These are phyloP conservation scores for Verticillium dahliae DNA, from an alignment of 2,329 filamentous ascomycete species.

Conservation along the genomic window DNA sequence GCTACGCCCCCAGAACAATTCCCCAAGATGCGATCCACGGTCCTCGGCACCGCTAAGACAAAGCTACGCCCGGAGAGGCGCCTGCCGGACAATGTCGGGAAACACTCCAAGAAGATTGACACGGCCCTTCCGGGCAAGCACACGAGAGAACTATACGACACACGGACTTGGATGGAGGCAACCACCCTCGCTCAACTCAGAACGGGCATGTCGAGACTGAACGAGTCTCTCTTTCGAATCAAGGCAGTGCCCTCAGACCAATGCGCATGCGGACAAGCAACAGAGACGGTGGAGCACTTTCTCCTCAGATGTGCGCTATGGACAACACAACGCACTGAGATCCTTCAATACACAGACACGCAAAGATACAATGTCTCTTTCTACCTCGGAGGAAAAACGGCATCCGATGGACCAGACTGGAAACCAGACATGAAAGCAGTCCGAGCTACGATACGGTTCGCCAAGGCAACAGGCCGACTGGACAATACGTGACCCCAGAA, in stretches of 20 bases:
- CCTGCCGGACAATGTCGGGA: conserved; percentile 11
- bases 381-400: neutral
- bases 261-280: conserved; percentile 8
- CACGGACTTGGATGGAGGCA: conserved; percentile 10
- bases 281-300: conserved; percentile 20
- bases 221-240: conserved; percentile 7
- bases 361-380: neutral
- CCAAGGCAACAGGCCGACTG: conserved; percentile 18
- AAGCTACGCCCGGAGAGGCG: too few species aligned
- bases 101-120: conserved; percentile 11
- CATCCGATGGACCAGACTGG: conserved; percentile 16
- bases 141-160: conserved; percentile 12
- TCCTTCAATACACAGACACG: neutral
- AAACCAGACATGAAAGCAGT: conserved; percentile 20
- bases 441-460: conserved; percentile 20
- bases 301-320: conserved; percentile 19
- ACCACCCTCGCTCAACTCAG: conserved; percentile 12
- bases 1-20: too few species aligned
- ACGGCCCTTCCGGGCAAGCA: conserved; percentile 10
- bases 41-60: too few species aligned
- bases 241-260: conserved; percentile 3
- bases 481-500: conserved; percentile 2
- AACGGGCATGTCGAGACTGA: conserved; percentile 12
- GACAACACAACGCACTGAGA: conserved; percentile 9
- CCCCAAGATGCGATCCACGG: too few species aligned